Percentiles rank a stretch among this genome's conserved stretches.
Conservation (phyloP, 371 early-diverging fungal species). For the Mucor piriformis region DNA sequence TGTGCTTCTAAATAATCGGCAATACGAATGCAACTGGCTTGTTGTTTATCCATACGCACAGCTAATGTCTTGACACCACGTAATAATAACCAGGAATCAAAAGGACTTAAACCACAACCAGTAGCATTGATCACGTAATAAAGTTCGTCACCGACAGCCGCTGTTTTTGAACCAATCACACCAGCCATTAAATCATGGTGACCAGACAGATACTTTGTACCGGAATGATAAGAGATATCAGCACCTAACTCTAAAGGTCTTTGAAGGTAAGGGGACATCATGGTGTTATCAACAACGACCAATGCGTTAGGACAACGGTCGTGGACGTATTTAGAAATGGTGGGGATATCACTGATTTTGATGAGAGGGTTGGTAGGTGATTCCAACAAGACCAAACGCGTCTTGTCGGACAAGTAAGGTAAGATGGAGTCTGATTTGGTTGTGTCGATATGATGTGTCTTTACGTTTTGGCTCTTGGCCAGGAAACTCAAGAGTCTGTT, state of each 20-base stretch:
- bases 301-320: conserved; percentile 71
- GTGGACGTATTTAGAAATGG: conserved; percentile 72
- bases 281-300: conserved; percentile 93
- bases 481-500: conserved; percentile 82
- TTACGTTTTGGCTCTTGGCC: conserved; percentile 67
- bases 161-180: conserved; percentile 75
- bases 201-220: conserved; percentile 91
- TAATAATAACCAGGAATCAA: conserved; percentile 85
- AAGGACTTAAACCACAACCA: conserved; percentile 87
- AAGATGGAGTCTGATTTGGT: conserved; percentile 66
- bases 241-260: conserved; percentile 86
- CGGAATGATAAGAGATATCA: conserved; percentile 87
- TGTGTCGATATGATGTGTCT: conserved; percentile 85
- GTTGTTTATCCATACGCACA: conserved; percentile 88
- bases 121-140: conserved; percentile 90
- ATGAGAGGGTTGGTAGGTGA: conserved; percentile 92
- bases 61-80: conserved; percentile 90
- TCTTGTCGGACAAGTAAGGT: conserved; percentile 73
- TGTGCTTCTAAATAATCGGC: conserved; percentile 79
- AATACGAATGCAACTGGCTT: conserved; percentile 73
- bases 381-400: conserved; percentile 81
- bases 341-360: conserved; percentile 81
- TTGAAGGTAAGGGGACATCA: conserved; percentile 92
- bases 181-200: conserved; percentile 95
- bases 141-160: conserved; percentile 73